Conservation (phyloP, 495 filamentous ascomycete species). For the Penicillium lividum region DNA sequence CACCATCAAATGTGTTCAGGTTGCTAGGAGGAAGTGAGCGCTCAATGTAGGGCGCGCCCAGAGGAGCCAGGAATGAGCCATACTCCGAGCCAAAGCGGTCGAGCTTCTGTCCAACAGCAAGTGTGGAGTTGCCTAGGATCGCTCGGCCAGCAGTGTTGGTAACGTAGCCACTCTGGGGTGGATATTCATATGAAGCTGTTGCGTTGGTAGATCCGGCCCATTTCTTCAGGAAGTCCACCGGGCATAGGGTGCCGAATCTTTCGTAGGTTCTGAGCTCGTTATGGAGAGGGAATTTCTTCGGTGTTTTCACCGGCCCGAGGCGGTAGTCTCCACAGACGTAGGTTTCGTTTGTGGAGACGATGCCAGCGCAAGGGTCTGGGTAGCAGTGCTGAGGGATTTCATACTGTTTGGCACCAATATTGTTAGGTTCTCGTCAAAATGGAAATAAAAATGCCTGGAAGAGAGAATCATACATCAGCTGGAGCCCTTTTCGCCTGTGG, state of each 20-base stretch:
- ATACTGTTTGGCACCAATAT: neutral
- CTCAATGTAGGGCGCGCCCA: slow-evolving; percentile 54
- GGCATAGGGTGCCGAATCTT: slow-evolving; percentile 51
- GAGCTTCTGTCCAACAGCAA: slow-evolving; percentile 47
- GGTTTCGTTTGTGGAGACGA: slow-evolving; percentile 33
- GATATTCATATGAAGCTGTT: slow-evolving; percentile 32
- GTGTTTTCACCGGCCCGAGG: slow-evolving; percentile 49
- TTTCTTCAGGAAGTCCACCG: slow-evolving; percentile 46
- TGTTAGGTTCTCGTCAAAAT: neutral
- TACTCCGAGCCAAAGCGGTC: slow-evolving; percentile 57
- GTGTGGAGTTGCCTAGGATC: slow-evolving; percentile 48
- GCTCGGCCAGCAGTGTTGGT: slow-evolving; percentile 28
- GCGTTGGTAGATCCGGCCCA: slow-evolving; percentile 38
- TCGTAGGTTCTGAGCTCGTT: slow-evolving; percentile 42
- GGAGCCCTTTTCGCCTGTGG: neutral
- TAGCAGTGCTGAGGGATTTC: slow-evolving; percentile 19
- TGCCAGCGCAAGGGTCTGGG: slow-evolving; percentile 40
- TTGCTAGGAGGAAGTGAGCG: slow-evolving; percentile 54
- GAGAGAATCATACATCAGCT: neutral
- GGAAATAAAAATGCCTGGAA: neutral
- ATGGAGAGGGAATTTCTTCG: slow-evolving; percentile 39
- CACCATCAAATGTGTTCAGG: slow-evolving; percentile 39
- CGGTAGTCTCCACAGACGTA: slow-evolving; percentile 56
- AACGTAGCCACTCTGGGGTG: slow-evolving; percentile 45
- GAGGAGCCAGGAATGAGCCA: slow-evolving; percentile 45